phyloP scores from a whole-genome alignment of 805 yeast genomes.

The Kodamaea leandrae region DNA sequence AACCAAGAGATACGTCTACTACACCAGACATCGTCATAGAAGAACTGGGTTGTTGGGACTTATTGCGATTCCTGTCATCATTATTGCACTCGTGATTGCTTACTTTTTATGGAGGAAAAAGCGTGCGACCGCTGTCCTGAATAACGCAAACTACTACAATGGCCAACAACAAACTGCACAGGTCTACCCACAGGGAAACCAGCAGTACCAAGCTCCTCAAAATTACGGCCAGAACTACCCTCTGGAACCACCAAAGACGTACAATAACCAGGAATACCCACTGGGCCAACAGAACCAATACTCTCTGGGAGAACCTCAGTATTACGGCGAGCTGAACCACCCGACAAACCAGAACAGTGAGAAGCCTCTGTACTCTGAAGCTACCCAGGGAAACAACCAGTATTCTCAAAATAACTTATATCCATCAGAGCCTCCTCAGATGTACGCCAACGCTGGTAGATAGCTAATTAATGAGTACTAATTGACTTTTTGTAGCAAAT shows the following conservation, averaged over 20 bases:
- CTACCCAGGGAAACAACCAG: no score
- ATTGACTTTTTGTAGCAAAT: no score
- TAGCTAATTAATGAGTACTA: no score
- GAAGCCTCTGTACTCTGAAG: no score
- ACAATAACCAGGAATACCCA: no score
- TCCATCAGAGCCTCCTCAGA: no score
- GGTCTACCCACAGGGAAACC: neutral
- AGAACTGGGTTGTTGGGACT: conserved; percentile 17
- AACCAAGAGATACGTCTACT: conserved; percentile 13
- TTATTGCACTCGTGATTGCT: no score
- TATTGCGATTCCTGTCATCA: conserved; percentile 12
- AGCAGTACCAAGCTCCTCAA: conserved; percentile 4
- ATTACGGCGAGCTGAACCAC: neutral
- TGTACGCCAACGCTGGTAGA: no score
- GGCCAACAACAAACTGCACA: conserved; percentile 1
- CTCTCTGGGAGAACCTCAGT: conserved; percentile 1
- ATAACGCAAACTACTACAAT: conserved; percentile 2
- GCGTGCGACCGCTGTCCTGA: conserved; percentile 2
- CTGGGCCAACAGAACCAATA: conserved; percentile 1
- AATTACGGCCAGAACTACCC: conserved; percentile 12
- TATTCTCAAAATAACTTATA: no score
- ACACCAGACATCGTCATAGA: conserved; percentile 12
- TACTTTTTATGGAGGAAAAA: conserved; percentile 11
- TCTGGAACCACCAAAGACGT: no score
- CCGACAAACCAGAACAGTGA: no score